Evolutionary conservation across 495 filamentous ascomycete genomes (phyloP), one percentile per base, ranked within the genome.

Genomic region (Hypoxylon subgilvum): DNA sequence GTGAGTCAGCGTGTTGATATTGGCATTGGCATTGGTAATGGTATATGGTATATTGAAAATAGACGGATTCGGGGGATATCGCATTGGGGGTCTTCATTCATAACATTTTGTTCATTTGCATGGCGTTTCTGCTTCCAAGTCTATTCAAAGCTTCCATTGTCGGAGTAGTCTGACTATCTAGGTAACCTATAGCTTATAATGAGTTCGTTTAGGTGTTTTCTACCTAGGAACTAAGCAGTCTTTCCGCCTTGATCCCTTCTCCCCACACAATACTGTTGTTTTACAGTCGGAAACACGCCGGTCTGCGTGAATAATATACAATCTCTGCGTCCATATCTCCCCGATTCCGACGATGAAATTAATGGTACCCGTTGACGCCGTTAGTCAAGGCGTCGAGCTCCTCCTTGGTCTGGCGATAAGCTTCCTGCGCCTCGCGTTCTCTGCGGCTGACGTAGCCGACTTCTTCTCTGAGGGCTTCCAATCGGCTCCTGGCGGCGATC

Each of bases 381-480:
- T 69, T 56, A 44, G 57, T 65, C 67, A 93, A 74, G 51, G 74
- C 79, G 42, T 88, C 86, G 49, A 97, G 68, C 76, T 97, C 94
- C 30, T 90, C 88, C 69, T 81, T 91, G 53, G 84, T 80, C 53
- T 71, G 75, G 67, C 87, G 80, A 69, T 93, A 97, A 61, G 87
- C 69, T 52, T 97, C 91, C 73, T 98, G 95, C 22, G 89, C 90
- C 77, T 96, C 91, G 42, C 90, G 80, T 78, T 96, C 93, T 52
- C 92, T 81, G 53, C 85, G 86, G 68, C 84, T 88, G 17, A 97
- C 82, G 69, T 91, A 91, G 12, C 79, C 82, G 16, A 95, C 92
- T 67, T 96, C 91, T n/a, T 84, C 85, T 35, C 88, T 84, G 43
- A 97, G 76, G 23, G 78, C 80, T 66, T 90, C 91, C 34, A 97